phyloP scores from a whole-genome alignment of 2,329 filamentous ascomycete species.

The Harringtonia lauricola region DNA sequence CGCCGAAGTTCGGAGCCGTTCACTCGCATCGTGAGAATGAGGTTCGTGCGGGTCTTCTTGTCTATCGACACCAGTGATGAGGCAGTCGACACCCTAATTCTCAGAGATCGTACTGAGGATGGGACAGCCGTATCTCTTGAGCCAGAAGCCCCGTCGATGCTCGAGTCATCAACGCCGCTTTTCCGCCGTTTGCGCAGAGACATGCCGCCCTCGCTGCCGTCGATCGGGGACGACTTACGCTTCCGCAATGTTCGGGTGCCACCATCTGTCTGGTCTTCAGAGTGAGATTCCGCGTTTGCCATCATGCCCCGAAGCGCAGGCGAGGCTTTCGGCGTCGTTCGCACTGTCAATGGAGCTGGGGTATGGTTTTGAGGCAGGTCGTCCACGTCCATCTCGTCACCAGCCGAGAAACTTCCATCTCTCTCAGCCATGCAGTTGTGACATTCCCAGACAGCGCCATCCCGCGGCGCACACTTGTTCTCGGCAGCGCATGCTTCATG shows the following conservation, averaged over 20 bases:
- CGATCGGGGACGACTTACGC: conserved; percentile 67
- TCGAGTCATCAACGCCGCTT: conserved; percentile 33
- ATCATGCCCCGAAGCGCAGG: conserved; percentile 55
- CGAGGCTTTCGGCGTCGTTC: conserved; percentile 46
- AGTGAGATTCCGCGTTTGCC: conserved; percentile 57
- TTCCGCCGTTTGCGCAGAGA: conserved; percentile 43
- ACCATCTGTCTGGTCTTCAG: conserved; percentile 60
- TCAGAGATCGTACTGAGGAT: conserved; percentile 45
- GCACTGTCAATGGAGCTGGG: conserved; percentile 11
- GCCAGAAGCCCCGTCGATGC: conserved; percentile 19
- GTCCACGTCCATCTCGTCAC: no score
- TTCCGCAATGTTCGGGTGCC: conserved; percentile 71
- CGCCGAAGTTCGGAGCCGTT: conserved; percentile 46
- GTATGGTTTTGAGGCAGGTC: no score
- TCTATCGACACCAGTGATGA: conserved; percentile 30
- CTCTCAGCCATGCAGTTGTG: conserved; percentile 31
- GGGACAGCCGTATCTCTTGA: conserved; percentile 23
- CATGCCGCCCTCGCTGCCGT: conserved; percentile 43
- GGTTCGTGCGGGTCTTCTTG: conserved; percentile 26
- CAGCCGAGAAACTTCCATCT: no score
- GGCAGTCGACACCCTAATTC: conserved; percentile 34
- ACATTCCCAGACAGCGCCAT: conserved; percentile 48
- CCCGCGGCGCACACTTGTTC: conserved; percentile 48
- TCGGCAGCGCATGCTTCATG: conserved; percentile 83
- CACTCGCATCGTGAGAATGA: conserved; percentile 49